Evolutionary conservation across 495 filamentous ascomycete genomes (phyloP).

Genomic region (Apodospora peruviana): DNA sequence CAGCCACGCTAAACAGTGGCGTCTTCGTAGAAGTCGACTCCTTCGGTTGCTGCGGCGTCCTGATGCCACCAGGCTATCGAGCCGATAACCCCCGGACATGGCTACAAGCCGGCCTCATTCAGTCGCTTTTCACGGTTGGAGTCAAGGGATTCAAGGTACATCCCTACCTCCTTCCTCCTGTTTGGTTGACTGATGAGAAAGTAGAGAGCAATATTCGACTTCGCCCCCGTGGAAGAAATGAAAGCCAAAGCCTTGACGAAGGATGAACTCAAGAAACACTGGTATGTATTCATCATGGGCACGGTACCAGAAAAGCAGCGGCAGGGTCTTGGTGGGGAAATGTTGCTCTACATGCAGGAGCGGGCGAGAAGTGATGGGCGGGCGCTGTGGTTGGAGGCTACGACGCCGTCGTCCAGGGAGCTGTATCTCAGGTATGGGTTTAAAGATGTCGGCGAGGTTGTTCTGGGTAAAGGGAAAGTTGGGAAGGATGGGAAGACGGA

Average conservation of each 20-base stretch:
- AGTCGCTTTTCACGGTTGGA: too few species aligned
- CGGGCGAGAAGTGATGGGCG: background rate
- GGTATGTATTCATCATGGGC: conserved; percentile 3
- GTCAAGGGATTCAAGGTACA: too few species aligned
- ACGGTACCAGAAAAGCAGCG: background rate
- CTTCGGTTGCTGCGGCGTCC: too few species aligned
- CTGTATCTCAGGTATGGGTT: conserved; percentile 1
- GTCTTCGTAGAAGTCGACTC: too few species aligned
- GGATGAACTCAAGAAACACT: background rate
- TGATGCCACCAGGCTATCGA: too few species aligned
- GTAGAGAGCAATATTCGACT: too few species aligned
- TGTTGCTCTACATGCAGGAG: background rate
- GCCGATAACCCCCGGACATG: too few species aligned
- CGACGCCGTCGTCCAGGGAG: background rate
- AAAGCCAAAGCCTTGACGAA: background rate
- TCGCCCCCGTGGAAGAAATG: too few species aligned
- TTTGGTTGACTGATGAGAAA: too few species aligned
- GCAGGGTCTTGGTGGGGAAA: background rate
- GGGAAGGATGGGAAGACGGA: background rate
- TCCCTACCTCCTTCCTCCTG: too few species aligned
- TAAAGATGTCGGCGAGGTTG: background rate
- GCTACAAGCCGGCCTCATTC: too few species aligned
- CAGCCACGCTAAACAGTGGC: too few species aligned
- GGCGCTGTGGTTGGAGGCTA: conserved; percentile 1
- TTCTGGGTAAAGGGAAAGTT: background rate